Evolutionary conservation across 2,329 filamentous ascomycete genomes (phyloP), one percentile per base, ranked within the genome.

Genomic region (Colletotrichum sp.): DNA sequence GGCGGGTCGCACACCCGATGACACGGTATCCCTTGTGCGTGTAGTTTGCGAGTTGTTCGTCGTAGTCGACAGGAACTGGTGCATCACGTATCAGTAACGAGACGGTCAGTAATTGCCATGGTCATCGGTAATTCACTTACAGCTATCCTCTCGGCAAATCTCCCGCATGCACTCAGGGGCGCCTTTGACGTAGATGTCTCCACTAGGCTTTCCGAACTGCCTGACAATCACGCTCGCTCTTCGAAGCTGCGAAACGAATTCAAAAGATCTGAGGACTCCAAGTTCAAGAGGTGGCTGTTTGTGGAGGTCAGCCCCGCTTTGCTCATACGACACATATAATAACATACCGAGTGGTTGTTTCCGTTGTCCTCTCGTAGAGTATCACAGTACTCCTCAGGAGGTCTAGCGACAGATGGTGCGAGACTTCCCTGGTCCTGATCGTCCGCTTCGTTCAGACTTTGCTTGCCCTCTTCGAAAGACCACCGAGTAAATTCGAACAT

Each of bases 401-500:
- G 96, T 69, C 94, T 91, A 28, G 96, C 96, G 76, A 98, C 92
- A 3, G 97, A 96, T n/a, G 96, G 97, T 1, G 94, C 93, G 48
- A 98, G 89, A 9, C 93, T 93, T 6, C 90, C 88, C 80, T 93
- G 93, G 74, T 96, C 94, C 62, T 96, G 95, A 25, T 95, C 93
- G 66, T 94, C 92, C 56, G 89, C 89, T 68, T 91, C 91, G 32
- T 89, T 90, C 28, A 89, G 85, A 68, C 90, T 89, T 79, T 96
- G 93, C 61, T 93, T 93, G 3, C 96, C 95, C 86, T 99, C 97
- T 82, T 98, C 94, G 79, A 95, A 99, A 5, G 92, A 91, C 97
- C 97, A 99, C 8, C 91, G 91, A 0, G 97, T 98, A 79, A 98
- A 99, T 78, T 98, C 94, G 82, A 99, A 99, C 97, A 99, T 99